phyloP scores from a whole-genome alignment of 768 basidiomycete genomes.

The Boletus patriciae region DNA sequence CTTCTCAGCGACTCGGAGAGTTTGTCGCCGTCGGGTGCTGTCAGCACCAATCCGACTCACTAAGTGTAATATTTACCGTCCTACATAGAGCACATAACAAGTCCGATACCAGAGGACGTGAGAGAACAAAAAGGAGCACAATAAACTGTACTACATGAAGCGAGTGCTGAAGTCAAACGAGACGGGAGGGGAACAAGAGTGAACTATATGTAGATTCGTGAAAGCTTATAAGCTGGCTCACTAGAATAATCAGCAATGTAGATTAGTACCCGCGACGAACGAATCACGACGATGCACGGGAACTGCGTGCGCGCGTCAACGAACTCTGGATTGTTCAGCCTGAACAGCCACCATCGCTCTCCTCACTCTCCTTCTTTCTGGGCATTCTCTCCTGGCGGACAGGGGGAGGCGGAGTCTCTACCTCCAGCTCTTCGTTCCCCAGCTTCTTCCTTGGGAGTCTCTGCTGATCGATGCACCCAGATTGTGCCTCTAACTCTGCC shows the following conservation, averaged over 20 bases:
- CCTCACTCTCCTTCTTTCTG: background rate
- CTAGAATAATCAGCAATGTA: background rate
- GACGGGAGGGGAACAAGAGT: background rate
- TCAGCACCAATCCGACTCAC: too few relatives aligned
- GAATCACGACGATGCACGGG: background rate
- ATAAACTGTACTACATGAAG: background rate
- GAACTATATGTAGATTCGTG: too few relatives aligned
- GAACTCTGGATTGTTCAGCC: background rate
- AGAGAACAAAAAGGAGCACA: background rate
- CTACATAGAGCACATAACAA: background rate
- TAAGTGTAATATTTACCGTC: too few relatives aligned
- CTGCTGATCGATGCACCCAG: background rate
- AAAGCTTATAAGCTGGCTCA: too few relatives aligned
- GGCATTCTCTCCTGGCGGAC: slow-evolving; percentile 1
- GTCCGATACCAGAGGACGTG: background rate
- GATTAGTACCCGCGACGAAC: background rate
- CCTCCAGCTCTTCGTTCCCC: background rate
- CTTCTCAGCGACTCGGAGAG: too few relatives aligned
- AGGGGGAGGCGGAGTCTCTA: background rate
- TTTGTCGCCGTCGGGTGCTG: too few relatives aligned
- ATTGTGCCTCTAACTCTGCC: background rate
- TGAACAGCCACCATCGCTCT: background rate
- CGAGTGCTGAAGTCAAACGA: background rate
- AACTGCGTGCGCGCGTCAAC: background rate
- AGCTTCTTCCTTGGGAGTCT: background rate